Evolutionary conservation across 352 stramenopile species (phyloP).

Genomic region (Globisporangium cederbergense): DNA sequence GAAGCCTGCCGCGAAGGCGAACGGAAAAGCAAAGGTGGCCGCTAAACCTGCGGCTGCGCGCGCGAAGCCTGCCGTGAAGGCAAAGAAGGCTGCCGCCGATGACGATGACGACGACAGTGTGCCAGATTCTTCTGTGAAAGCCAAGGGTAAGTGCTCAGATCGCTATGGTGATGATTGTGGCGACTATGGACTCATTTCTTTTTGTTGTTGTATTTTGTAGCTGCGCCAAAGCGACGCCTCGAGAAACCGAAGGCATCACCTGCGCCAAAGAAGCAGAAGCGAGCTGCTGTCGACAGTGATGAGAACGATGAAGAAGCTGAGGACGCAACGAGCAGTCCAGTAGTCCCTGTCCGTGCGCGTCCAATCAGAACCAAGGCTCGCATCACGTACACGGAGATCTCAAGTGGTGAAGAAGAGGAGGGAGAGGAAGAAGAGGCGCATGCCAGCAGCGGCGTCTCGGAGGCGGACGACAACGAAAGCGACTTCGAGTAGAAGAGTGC

Average conservation of each 20-base stretch:
- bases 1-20: conserved; percentile 34
- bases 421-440: conserved; percentile 36
- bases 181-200: background rate
- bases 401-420: conserved; percentile 41
- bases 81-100: conserved; percentile 16
- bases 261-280: conserved; percentile 36
- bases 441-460: conserved; percentile 40
- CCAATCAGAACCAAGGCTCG: conserved; percentile 32
- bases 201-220: background rate
- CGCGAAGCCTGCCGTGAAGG: conserved; percentile 34
- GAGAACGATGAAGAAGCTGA: conserved; percentile 22
- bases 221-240: conserved; percentile 8
- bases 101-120: conserved; percentile 12
- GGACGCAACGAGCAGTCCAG: conserved; percentile 12
- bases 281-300: conserved; percentile 8
- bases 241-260: conserved; percentile 18
- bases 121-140: conserved; percentile 25
- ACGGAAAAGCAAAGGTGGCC: conserved; percentile 19
- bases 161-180: background rate
- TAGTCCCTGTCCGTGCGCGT: conserved; percentile 24
- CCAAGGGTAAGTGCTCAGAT: conserved; percentile 17
- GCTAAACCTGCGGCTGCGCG: conserved; percentile 17
- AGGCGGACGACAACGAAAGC: conserved; percentile 51
- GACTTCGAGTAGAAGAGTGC: conserved; percentile 37
- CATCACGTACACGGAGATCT: conserved; percentile 53